These are phyloP conservation scores for Skeletonema marinoi DNA, from an alignment of 108 stramenopile species.

Conservation along the genomic window DNA sequence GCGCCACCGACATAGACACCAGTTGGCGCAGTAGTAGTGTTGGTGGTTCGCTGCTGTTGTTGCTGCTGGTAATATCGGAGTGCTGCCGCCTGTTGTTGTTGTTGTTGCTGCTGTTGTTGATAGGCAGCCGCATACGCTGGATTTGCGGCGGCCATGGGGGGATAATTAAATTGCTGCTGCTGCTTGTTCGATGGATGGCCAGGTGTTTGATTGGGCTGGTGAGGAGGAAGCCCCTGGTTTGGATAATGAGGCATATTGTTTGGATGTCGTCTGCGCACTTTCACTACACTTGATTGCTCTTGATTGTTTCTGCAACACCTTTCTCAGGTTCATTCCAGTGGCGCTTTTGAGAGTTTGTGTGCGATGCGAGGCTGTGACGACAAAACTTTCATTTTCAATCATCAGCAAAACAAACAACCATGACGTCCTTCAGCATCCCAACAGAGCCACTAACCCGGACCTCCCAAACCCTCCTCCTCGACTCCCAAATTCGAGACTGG, in stretches of 20 bases:
- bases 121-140: constrained; percentile 7
- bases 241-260: background rate
- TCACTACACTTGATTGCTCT: background rate
- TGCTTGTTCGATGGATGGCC: background rate
- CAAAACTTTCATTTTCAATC: too few relatives aligned
- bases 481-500: constrained; percentile 83
- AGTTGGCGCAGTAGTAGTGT: background rate
- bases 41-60: background rate
- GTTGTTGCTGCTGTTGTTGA: constrained; percentile 11
- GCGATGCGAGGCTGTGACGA: too few relatives aligned
- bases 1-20: background rate
- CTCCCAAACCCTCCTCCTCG: constrained; percentile 65
- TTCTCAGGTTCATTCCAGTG: background rate
- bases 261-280: too few relatives aligned
- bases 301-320: background rate
- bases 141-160: constrained; percentile 3
- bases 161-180: background rate
- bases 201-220: too few relatives aligned
- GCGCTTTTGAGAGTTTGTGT: too few relatives aligned
- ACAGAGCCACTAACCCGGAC: constrained; percentile 4
- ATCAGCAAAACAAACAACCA: background rate
- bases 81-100: constrained; percentile 7
- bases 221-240: too few relatives aligned
- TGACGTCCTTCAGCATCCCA: background rate
- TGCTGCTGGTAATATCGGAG: constrained; percentile 8